Base-by-base conservation (phyloP, 2,329 filamentous ascomycete species). In the Fusarium udum region DNA sequence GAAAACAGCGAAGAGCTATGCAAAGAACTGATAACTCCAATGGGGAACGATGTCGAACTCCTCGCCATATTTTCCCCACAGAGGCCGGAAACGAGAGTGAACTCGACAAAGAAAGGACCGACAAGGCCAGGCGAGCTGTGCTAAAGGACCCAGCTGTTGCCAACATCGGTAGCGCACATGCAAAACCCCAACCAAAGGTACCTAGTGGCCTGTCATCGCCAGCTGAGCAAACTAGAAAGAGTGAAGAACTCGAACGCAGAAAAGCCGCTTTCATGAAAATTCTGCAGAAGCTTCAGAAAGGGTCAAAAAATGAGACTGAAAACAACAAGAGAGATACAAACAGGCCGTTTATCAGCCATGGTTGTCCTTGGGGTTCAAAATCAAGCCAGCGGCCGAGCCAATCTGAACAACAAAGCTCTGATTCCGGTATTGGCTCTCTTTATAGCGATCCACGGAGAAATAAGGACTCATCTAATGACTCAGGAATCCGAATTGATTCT, bases 261-360 rank as follows among this genome's bases (percentile, higher is more conserved):
- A 67, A 78, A 22, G 62, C 48, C 6, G 80, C 74, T 11, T 82
- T 81, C 45, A 61, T 78, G 39, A 77, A 61, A 28, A 62, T 82
- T 58, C 55, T 82, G 8, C 55, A 75, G 16, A 82, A 75, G 32
- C 76, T 82, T 31, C 75, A 75, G 2, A 69, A 56, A 28, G 49
- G 60, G 22, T 49, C 59, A 18, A 36, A 57, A 13, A 51, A 52
- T n/a, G 55, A 46, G 22, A 18, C 32, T 14, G 61, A 49, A n/a
- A n/a, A n/a, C 18, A 14, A 56, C 20, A 60, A 62, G 40, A 52
- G 60, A 63, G 40, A 31, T 13, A 39, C 42, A 53, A 43, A 37
- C 24, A 28, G 31, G 7, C 37, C 46, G 18, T 14, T 18, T 42
- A 46, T 42, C 32, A 28, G n/a, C 40, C 66, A 62, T 31, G 51